Evolutionary conservation across 106 monocot genomes (phyloP).

Genomic region (Apostasia ramifera): DNA sequence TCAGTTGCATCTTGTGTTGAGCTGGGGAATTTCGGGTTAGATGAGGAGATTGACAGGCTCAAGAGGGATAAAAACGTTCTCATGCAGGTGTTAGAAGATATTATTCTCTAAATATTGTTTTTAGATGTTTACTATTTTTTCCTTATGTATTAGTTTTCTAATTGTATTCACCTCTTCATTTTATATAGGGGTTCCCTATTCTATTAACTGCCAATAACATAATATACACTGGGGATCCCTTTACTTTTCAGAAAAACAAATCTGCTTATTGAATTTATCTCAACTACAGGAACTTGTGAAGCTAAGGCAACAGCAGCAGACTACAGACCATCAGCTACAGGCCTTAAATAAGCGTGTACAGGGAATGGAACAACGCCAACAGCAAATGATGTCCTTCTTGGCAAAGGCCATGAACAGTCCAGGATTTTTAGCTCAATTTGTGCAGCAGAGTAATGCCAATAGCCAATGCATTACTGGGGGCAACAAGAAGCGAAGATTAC

Average conservation of each 20-base stretch:
- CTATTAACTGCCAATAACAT: too few species aligned
- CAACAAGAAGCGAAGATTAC: slow-evolving; percentile 36
- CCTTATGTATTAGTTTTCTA: too few species aligned
- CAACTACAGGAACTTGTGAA: slow-evolving; percentile 14
- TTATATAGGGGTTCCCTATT: too few species aligned
- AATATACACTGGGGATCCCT: too few species aligned
- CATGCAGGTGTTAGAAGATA: slow-evolving; percentile 10
- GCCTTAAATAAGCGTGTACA: slow-evolving; percentile 28
- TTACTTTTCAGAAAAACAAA: too few species aligned
- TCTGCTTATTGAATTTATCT: too few species aligned
- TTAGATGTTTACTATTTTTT: too few species aligned
- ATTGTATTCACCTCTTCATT: too few species aligned
- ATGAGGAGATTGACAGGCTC: slow-evolving; percentile 42
- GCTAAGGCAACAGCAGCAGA: slow-evolving; percentile 41
- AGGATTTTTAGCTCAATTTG: slow-evolving; percentile 24
- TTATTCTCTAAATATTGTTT: too few species aligned
- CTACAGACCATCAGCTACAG: slow-evolving; percentile 24
- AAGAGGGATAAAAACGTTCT: slow-evolving; percentile 41
- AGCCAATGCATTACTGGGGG: slow-evolving; percentile 12
- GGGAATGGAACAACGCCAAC: slow-evolving; percentile 37
- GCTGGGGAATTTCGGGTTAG: slow-evolving; percentile 38
- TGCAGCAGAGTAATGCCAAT: slow-evolving; percentile 24
- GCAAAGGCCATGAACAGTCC: slow-evolving; percentile 33
- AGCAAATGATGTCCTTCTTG: slow-evolving; percentile 48
- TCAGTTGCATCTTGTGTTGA: slow-evolving; percentile 28